These are phyloP conservation scores for Termitomyces heimii DNA, from an alignment of 768 basidiomycete genomes.

Conservation along the genomic window DNA sequence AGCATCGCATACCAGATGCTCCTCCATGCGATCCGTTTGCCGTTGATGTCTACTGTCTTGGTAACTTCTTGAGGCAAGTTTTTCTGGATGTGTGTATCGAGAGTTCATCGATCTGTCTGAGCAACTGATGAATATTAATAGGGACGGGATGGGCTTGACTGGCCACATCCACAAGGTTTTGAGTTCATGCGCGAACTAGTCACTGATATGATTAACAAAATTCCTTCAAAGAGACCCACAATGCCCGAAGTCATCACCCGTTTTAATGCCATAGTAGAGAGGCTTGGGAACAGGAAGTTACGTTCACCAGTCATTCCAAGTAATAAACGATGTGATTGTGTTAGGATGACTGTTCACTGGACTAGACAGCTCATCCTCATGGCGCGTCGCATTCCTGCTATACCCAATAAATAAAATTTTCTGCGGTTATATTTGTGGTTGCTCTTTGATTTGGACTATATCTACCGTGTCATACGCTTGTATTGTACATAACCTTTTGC, in stretches of 20 bases:
- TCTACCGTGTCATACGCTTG: no score
- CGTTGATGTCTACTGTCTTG: constrained; percentile 30
- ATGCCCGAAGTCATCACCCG: constrained; percentile 24
- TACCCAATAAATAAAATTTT: not conserved
- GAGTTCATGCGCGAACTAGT: constrained; percentile 14
- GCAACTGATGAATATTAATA: not conserved
- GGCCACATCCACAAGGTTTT: constrained; percentile 8
- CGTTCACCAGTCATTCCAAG: constrained; percentile 19
- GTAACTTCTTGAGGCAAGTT: constrained; percentile 21
- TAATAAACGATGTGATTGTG: not conserved
- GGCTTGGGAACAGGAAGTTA: constrained; percentile 19
- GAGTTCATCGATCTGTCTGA: not conserved
- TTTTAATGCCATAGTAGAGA: constrained; percentile 14
- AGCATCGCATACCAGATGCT: constrained; percentile 18
- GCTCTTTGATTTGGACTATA: no score
- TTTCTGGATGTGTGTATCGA: constrained; percentile 11
- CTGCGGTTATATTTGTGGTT: not conserved
- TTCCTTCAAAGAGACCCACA: constrained; percentile 25
- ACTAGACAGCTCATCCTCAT: not conserved
- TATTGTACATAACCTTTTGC: no score
- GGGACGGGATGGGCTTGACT: constrained; percentile 1
- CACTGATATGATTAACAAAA: constrained; percentile 15
- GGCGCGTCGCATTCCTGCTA: not conserved
- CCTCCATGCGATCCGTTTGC: constrained; percentile 25
- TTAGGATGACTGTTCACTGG: not conserved